phyloP scores from a whole-genome alignment of 2,329 filamentous ascomycete species.

The Calonectria fujianensis region DNA sequence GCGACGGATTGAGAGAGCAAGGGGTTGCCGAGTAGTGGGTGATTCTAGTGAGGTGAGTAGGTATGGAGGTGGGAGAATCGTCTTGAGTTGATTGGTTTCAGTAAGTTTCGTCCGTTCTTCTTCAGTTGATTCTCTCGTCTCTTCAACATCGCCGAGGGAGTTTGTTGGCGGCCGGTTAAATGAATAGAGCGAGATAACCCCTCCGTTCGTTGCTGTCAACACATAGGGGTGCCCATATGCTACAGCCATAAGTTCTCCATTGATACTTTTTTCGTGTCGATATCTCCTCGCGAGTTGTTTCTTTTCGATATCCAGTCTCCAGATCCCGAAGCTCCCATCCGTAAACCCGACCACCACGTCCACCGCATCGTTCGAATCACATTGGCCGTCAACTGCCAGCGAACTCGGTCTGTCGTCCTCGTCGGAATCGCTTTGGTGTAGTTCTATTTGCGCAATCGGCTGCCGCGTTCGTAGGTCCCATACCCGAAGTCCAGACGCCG shows the following conservation, averaged over 20 bases:
- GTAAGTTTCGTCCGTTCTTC: constrained; percentile 14
- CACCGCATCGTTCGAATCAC: constrained; percentile 65
- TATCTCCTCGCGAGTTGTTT: constrained; percentile 71
- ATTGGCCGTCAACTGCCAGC: constrained; percentile 78
- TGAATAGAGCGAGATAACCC: constrained; percentile 85
- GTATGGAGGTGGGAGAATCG: constrained; percentile 53
- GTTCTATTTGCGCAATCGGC: constrained; percentile 71
- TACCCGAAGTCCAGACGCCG: constrained; percentile 80
- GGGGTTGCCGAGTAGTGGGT: constrained; percentile 84
- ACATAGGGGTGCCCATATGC: constrained; percentile 85
- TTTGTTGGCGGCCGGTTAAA: constrained; percentile 64
- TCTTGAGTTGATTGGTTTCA: constrained; percentile 9
- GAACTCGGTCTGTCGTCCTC: constrained; percentile 71
- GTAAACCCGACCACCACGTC: constrained; percentile 82
- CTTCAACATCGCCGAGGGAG: constrained; percentile 31
- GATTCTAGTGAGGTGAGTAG: constrained; percentile 88
- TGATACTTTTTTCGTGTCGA: constrained; percentile 76
- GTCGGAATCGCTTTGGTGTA: constrained; percentile 55
- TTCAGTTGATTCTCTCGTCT: constrained; percentile 9
- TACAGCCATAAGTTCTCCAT: constrained; percentile 80
- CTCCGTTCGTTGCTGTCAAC: constrained; percentile 84
- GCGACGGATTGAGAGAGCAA: constrained; percentile 88
- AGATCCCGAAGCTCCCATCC: constrained; percentile 83
- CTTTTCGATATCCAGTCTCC: constrained; percentile 71
- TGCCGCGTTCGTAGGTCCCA: constrained; percentile 83